These are phyloP conservation scores for Trichaptum fuscoviolaceum DNA, from an alignment of 768 basidiomycete species.

Conservation along the genomic window DNA sequence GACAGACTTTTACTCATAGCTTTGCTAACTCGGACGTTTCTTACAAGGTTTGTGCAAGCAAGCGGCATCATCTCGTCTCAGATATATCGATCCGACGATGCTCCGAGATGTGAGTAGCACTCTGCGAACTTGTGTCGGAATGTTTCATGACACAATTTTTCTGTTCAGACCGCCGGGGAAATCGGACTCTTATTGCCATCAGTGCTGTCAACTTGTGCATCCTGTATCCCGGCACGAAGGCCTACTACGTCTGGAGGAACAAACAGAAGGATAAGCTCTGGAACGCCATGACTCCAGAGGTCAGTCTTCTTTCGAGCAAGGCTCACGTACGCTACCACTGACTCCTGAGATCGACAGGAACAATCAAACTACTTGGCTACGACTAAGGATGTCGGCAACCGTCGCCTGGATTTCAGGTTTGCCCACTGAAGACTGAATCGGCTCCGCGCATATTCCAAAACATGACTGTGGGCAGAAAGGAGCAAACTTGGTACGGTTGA, in stretches of 20 bases:
- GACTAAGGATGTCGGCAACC: conserved; percentile 28
- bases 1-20: conserved; percentile 9
- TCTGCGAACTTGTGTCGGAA: background rate
- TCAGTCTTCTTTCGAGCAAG: background rate
- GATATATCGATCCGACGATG: conserved; percentile 54
- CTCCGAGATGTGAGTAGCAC: conserved; percentile 41
- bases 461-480: background rate
- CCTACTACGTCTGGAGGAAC: conserved; percentile 57
- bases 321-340: background rate
- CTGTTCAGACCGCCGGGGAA: conserved; percentile 49
- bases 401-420: conserved; percentile 26
- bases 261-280: conserved; percentile 46
- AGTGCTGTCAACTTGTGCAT: conserved; percentile 45
- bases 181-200: conserved; percentile 48
- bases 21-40: background rate
- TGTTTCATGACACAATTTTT: background rate
- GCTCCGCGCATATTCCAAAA: background rate
- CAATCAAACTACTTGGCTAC: conserved; percentile 29
- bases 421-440: conserved; percentile 17
- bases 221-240: conserved; percentile 49
- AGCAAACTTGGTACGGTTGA: background rate
- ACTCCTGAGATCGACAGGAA: conserved; percentile 14
- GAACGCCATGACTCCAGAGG: conserved; percentile 31
- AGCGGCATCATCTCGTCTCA: conserved; percentile 41
- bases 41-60: conserved; percentile 37